Conservation (phyloP, 352 stramenopile species). For the Sclerospora graminicola region DNA sequence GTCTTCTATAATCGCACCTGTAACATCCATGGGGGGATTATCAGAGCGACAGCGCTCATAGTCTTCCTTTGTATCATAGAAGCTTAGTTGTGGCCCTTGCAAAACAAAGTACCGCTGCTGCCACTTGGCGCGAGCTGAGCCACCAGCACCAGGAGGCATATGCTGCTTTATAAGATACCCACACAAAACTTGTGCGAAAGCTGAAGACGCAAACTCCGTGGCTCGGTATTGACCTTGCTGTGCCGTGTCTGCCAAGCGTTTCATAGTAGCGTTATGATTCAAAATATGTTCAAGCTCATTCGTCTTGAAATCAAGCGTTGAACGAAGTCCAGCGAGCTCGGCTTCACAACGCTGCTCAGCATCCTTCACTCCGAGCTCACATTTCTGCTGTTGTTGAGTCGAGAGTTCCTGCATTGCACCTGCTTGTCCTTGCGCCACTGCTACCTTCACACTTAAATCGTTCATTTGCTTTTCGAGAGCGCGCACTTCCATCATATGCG, state of each 20-base stretch:
- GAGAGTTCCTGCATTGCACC: conserved; percentile 77
- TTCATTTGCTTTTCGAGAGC: conserved; percentile 76
- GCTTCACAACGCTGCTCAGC: conserved; percentile 60
- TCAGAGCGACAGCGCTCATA: conserved; percentile 73
- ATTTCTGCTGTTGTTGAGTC: conserved; percentile 68
- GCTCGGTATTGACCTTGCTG: conserved; percentile 79
- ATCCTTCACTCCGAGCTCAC: conserved; percentile 62
- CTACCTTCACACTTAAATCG: conserved; percentile 72
- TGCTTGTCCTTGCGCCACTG: conserved; percentile 66
- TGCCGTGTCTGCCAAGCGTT: conserved; percentile 71
- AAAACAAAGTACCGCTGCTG: conserved; percentile 84
- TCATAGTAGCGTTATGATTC: conserved; percentile 84
- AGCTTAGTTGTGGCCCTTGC: conserved; percentile 63
- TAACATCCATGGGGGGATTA: conserved; percentile 76
- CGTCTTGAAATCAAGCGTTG: conserved; percentile 78
- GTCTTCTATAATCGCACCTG: conserved; percentile 62
- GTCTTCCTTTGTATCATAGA: conserved; percentile 83
- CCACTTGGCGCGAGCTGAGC: conserved; percentile 51
- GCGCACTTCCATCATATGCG: conserved; percentile 68
- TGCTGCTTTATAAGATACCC: conserved; percentile 84
- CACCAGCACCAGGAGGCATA: conserved; percentile 32
- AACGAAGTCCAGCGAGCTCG: conserved; percentile 51
- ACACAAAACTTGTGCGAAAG: conserved; percentile 55
- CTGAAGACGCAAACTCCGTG: conserved; percentile 71
- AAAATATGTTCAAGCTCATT: conserved; percentile 83